phyloP scores from a whole-genome alignment of 106 monocot genomes.

The Amphibolis antarctica region DNA sequence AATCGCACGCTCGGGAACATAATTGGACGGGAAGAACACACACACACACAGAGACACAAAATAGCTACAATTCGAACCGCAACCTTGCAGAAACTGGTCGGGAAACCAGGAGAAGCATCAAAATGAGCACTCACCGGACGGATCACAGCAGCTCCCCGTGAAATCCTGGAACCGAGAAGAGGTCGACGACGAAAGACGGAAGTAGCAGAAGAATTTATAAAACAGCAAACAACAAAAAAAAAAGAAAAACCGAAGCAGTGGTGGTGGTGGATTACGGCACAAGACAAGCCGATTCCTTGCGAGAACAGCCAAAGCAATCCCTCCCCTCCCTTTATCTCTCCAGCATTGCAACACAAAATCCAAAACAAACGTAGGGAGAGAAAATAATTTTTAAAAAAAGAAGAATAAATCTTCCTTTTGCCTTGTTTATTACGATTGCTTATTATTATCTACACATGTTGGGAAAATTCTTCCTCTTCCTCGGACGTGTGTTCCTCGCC shows the following conservation, averaged over 20 bases:
- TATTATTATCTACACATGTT: background rate
- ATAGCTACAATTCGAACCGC: too few relatives aligned
- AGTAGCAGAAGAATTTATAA: background rate
- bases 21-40: too few relatives aligned
- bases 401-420: too few relatives aligned
- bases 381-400: too few relatives aligned
- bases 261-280: background rate
- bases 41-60: too few relatives aligned
- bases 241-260: too few relatives aligned
- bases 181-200: background rate
- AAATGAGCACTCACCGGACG: slow-evolving; percentile 1
- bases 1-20: too few relatives aligned
- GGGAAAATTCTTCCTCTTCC: too few relatives aligned
- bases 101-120: background rate
- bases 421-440: background rate
- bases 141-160: background rate
- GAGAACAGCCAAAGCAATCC: background rate
- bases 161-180: background rate
- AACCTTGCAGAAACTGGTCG: background rate
- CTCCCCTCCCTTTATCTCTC: background rate
- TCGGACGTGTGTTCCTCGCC: too few relatives aligned
- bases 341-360: background rate
- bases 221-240: background rate
- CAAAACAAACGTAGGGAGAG: background rate
- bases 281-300: background rate